Base-by-base conservation (phyloP, 2,329 filamentous ascomycete species). In the Colletotrichum noveboracense region DNA sequence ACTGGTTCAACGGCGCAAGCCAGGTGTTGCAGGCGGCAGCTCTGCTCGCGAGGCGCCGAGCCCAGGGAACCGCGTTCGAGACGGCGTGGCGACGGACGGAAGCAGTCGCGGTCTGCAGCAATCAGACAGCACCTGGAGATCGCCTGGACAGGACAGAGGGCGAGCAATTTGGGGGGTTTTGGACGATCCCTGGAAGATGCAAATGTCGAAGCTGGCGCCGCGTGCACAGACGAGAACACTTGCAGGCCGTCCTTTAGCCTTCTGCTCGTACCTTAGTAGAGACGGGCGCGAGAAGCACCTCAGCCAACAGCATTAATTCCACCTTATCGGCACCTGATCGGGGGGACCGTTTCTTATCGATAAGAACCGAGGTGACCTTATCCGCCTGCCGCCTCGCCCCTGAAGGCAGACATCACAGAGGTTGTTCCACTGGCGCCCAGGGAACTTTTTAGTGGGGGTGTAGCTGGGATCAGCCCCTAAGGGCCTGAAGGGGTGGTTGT, bases 281-380 rank as follows among this genome's bases (percentile, higher is more conserved):
- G 55, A 58, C 55, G 26, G 24, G 58, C 28, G 28, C 48, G 43
- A 60, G 34, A 52, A 60, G 66, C 43, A 38, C 36, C 36, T 38
- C 36, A 38, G 60, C 48, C 52, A 61, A 66, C 61, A 61, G 61
- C 52, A 66, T 56, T 66, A 64, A 71, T 68, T 67, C 26, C 48
- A 71, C 24, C 67, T 71, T 76, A 72, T 72, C 73, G 73, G 75
- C 73, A 77, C 75, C 73, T 77, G 75, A 77, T 73, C 73, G 65
- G 71, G 61, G 66, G 68, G 14, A 10, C 5, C 12, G 43, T 21
- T n/a, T 55, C 30, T 75, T 75, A 75, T 75, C 73, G 73, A 75
- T 73, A 75, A 75, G 34, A 14, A 21, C 2, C 9, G 16, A 38
- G 36, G 14, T 9, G 10, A 24, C 26, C 36, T 67, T 58, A 74